A percentile compares a stretch with the other conserved stretches of the same genome.
Evolutionary conservation across 2,329 filamentous ascomycete genomes (phyloP).

Genomic region (Zymoseptoria ardabiliae): DNA sequence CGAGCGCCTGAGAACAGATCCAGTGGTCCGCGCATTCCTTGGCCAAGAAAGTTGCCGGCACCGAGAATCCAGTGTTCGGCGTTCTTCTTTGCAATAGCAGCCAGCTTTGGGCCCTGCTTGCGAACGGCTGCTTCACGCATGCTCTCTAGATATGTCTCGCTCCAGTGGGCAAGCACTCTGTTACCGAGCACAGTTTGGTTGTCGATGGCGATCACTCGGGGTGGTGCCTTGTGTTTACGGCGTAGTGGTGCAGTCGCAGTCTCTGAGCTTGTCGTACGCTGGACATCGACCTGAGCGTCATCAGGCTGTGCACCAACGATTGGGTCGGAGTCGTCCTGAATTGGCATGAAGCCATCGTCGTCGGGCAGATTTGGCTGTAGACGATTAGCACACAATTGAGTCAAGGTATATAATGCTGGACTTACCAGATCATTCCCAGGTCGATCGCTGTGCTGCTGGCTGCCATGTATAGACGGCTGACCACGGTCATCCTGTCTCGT

Average conservation of each 20-base stretch:
- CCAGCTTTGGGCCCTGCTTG: conserved; percentile 36
- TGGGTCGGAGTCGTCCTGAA: conserved; percentile 15
- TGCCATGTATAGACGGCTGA: not conserved
- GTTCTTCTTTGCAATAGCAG: conserved; percentile 52
- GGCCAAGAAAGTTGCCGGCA: conserved; percentile 39
- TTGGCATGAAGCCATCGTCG: conserved; percentile 29
- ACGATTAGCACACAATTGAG: not conserved
- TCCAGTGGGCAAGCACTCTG: conserved; percentile 50
- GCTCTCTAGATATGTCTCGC: conserved; percentile 51
- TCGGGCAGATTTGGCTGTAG: conserved; percentile 8
- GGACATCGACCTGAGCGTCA: conserved; percentile 21
- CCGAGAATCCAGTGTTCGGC: conserved; percentile 55
- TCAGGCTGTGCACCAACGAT: conserved; percentile 1
- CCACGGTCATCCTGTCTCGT: conserved; percentile 3
- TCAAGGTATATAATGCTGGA: not conserved
- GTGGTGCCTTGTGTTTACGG: conserved; percentile 30
- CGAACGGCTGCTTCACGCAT: conserved; percentile 46
- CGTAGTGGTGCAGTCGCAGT: conserved; percentile 35
- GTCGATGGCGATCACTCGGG: conserved; percentile 42
- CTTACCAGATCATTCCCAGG: not conserved
- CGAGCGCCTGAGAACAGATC: conserved; percentile 51
- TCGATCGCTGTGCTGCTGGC: not conserved
- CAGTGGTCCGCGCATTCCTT: conserved; percentile 45
- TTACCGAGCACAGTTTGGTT: conserved; percentile 47
- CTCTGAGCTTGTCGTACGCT: conserved; percentile 29